Percentiles rank a stretch among this genome's conserved stretches.
These are phyloP conservation scores for Blastobotrys aristatus DNA, from an alignment of 1,139 yeast species.

Conservation along the genomic window DNA sequence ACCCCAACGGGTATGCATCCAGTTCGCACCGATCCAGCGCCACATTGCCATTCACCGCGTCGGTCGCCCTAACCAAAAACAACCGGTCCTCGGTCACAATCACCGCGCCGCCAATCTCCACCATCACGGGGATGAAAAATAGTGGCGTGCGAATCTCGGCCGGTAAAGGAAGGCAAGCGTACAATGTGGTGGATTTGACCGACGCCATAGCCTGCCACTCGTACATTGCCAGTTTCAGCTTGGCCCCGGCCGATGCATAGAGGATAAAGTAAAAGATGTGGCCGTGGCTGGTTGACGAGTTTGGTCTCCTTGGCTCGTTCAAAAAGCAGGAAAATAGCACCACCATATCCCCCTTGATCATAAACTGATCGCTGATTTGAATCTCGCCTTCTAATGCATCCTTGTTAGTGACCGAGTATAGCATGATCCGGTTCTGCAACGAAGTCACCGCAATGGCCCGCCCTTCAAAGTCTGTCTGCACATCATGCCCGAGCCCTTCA, in stretches of 20 bases:
- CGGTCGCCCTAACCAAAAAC: conserved; percentile 19
- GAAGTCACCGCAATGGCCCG: conserved; percentile 12
- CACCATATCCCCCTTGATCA: conserved; percentile 7
- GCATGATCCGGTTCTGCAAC: conserved; percentile 9
- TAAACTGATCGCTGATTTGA: not conserved
- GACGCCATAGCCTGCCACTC: conserved; percentile 17
- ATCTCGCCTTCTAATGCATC: not conserved
- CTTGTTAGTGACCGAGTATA: conserved; percentile 1
- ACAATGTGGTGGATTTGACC: not conserved
- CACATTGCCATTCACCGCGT: conserved; percentile 21
- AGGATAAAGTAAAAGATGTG: conserved; percentile 16
- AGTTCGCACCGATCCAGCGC: conserved; percentile 2
- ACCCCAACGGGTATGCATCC: conserved; percentile 8
- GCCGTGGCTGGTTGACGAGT: conserved; percentile 4
- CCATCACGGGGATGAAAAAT: conserved; percentile 21
- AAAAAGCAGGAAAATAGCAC: conserved; percentile 16
- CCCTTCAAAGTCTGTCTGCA: conserved; percentile 14
- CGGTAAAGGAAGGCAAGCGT: conserved; percentile 15
- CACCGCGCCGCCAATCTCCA: conserved; percentile 19
- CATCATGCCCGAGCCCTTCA: conserved; percentile 11
- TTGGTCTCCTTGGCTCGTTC: conserved; percentile 15
- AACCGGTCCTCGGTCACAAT: conserved; percentile 16
- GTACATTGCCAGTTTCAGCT: conserved; percentile 13
- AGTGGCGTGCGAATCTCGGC: conserved; percentile 18
- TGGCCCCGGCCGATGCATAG: conserved; percentile 8